Evolutionary conservation across 495 filamentous ascomycete species (phyloP), one percentile per base, ranked within the genome.

Genomic region (Hypoxylon rickii): DNA sequence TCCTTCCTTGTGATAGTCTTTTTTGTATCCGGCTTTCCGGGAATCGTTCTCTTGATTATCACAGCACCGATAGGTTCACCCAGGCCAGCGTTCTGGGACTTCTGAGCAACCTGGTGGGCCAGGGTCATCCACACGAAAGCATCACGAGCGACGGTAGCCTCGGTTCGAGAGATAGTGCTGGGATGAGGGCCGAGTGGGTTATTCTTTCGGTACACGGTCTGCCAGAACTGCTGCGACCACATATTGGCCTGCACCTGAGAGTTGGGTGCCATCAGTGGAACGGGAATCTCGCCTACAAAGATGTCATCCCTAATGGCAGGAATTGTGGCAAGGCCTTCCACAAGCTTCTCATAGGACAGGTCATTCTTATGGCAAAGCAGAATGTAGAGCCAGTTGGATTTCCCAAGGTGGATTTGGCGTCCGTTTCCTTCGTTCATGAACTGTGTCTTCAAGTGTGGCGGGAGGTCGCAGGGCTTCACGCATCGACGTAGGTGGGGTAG

Each of bases 141-240:
- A 44, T 83, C 76, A 16, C 68, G 58, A 7, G 70, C 60, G n/a
- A 95, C 83, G 17, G 86, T 83, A 1, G 83, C 76, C 18, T 81
- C 77, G 16, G 70, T 63, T 58, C 80, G 68, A 13, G 74, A 67
- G n/a, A 84, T 79, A 51, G 81, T 81, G 33, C 79, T 75, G 47
- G 86, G 82, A 70, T 91, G 84, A 57, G 90, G 79, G 41, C 90
- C 83, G 66, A 90, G 80, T 24, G 91, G 83, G 65, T 92, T 91
- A 53, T 81, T 86, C 64, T 86, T 86, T 50, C 92, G 91, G 75
- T 95, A 97, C 6, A 90, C 77, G 3, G 88, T 85, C 0, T 94
- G 95, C 94, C 94, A 98, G 66, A 90, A 87, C 20, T 81, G 77
- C 19, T 81, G 74, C 22, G 83, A 85, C 90, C 90, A 96, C 68